These are phyloP conservation scores for Tirmania nivea DNA, from an alignment of 495 filamentous ascomycete species.

Conservation along the genomic window DNA sequence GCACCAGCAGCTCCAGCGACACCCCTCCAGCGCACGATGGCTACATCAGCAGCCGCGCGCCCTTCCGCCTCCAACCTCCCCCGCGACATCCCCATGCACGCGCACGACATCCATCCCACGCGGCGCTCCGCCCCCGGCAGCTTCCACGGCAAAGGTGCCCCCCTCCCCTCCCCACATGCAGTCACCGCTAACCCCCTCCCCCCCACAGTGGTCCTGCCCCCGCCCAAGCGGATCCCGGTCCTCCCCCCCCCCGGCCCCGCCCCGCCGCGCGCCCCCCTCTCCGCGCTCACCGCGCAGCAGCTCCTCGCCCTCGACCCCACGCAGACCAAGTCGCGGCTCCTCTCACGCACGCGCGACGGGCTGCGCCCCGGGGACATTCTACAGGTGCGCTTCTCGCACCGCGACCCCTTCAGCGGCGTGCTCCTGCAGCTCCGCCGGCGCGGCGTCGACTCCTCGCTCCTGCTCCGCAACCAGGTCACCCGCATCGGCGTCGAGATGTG, in stretches of 20 bases:
- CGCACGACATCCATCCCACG: too few relatives aligned
- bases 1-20: too few relatives aligned
- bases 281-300: conserved; percentile 39
- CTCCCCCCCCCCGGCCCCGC: conserved; percentile 19
- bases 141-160: not conserved
- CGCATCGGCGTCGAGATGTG: conserved; percentile 92
- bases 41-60: too few relatives aligned
- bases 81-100: too few relatives aligned
- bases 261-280: conserved; percentile 37
- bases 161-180: not conserved
- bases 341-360: conserved; percentile 55
- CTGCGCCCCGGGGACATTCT: conserved; percentile 70
- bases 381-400: conserved; percentile 56
- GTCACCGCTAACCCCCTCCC: too few relatives aligned
- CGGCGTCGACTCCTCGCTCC: conserved; percentile 65
- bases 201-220: conserved; percentile 22
- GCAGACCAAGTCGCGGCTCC: conserved; percentile 58
- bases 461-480: conserved; percentile 63
- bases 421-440: conserved; percentile 62
- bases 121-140: too few relatives aligned
- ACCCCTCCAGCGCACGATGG: too few relatives aligned
- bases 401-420: conserved; percentile 73
- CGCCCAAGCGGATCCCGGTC: conserved; percentile 13
- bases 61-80: too few relatives aligned
- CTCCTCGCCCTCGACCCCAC: conserved; percentile 57